Base-by-base conservation (phyloP, 208 protist genomes). In the Acanthamoeba healyi region DNA sequence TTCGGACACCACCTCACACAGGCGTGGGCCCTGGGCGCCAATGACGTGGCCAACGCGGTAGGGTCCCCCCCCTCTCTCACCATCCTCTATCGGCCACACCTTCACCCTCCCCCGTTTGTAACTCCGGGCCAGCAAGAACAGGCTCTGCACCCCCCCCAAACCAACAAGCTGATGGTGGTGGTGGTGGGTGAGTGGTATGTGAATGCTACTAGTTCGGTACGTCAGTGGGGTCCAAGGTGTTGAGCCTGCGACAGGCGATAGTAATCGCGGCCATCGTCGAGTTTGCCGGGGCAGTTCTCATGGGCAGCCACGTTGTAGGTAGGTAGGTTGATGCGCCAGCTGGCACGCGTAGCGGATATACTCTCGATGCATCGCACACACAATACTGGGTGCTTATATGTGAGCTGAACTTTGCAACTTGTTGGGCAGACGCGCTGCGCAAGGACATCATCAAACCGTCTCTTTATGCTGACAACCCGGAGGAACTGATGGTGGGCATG, bases 401-500 rank as follows among this genome's bases (percentile, higher is more conserved):
- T n/a, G 44, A 49, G 44, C 44, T 49, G n/a, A 49, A 49, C 44
- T 4, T 49, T 49, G 44, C 44, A 49, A 49, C 44, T n/a, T n/a
- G n/a, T n/a, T n/a, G n/a, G 44, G 12, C 49, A 87, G 88, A 93
- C 17, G 86, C 90, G 36, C 67, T 94, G 54, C 61, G 90, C 36
- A 89, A 94, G 42, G 92, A 65, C 38, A 94, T 94, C 82, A 29
- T 82, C 40, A 58, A 94, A 32, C 56, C 29, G 22, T n/a, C 22
- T 26, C 63, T 79, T n/a, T 94, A 87, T 44, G 38, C 32, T 1
- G 34, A 70, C 36, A 44, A 65, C 6, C 92, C 92, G 17, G 92
- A 86, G 14, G 54, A 54, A 3, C 74, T 94, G 44, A 94, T 94
- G 92, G 40, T 72, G 54, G 90, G 90, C 77, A 94, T 94, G 92